Percentiles rank a stretch among this genome's conserved stretches.
phyloP scores from a whole-genome alignment of 768 basidiomycete genomes.

The Goffeauzyma gilvescens region DNA sequence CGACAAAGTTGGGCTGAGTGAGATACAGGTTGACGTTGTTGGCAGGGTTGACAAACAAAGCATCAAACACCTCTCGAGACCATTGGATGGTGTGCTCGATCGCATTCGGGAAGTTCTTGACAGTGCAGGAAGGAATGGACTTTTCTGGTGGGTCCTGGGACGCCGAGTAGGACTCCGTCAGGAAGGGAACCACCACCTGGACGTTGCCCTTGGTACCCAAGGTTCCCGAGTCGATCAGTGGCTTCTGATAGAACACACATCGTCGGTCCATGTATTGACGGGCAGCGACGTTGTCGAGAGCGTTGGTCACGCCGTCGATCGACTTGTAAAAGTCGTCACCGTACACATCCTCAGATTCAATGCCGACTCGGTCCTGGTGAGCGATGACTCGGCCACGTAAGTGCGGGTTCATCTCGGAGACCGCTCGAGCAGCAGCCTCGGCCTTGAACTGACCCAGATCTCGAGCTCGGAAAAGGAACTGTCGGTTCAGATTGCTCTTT shows the following conservation, averaged over 20 bases:
- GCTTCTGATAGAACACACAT: conserved; percentile 89
- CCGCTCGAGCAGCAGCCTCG: conserved; percentile 76
- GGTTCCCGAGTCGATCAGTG: conserved; percentile 89
- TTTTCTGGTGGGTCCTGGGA: conserved; percentile 99
- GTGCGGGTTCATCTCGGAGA: conserved; percentile 87
- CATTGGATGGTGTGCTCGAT: conserved; percentile 98
- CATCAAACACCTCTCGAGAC: conserved; percentile 82
- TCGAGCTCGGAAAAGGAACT: conserved; percentile 91
- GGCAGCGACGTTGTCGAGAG: conserved; percentile 87
- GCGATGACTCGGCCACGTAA: conserved; percentile 65
- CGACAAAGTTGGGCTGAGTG: conserved; percentile 85
- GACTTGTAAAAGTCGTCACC: conserved; percentile 67
- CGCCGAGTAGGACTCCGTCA: conserved; percentile 91
- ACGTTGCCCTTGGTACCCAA: conserved; percentile 95
- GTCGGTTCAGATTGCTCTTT: conserved; percentile 94
- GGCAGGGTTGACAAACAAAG: conserved; percentile 77
- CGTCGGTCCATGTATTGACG: conserved; percentile 98
- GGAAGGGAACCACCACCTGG: conserved; percentile 79
- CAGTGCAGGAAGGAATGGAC: conserved; percentile 85
- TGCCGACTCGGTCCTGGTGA: conserved; percentile 83
- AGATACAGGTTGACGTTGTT: conserved; percentile 91
- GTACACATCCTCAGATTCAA: conserved; percentile 84
- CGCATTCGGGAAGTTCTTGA: conserved; percentile 96
- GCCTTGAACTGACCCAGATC: conserved; percentile 95
- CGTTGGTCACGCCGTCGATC: conserved; percentile 90